Evolutionary conservation across 139 green algal genomes (phyloP), one percentile per base, ranked within the genome.

Genomic region (Chlorella sp.): DNA sequence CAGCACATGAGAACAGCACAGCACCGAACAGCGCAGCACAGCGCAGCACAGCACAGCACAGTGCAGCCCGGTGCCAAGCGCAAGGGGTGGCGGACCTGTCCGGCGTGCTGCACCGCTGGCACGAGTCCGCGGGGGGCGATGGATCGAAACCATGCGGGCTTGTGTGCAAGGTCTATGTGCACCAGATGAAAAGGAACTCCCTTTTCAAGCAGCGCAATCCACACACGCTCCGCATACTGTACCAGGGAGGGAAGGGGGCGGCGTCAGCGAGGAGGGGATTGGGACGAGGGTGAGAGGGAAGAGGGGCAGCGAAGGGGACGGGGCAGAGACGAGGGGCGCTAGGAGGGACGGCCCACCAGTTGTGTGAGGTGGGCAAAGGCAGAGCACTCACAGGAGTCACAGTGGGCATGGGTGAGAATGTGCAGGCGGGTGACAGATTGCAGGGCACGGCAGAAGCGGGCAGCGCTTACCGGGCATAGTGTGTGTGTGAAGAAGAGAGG

Each of bases 111-210:
- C 14, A 97, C 71, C 24, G 92, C 93, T 7, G 95, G 95, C 30
- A 97, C 95, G n/a, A 96, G 81, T 7, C 90, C 92, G 1, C 86
- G 86, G 0, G 82, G 91, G 82, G 94, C 94, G 16, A 97, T 36
- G 3, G 15, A 30, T 1, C 39, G 42, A 66, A 91, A 97, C 93
- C 93, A 97, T 7, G 15, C 11, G 14, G 95, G 94, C 90, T 97
- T 97, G 71, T 77, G 37, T 28, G 86, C 90, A 21, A 97, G 81
- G 86, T 97, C 95, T 2, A 97, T 86, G 30, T 97, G 95, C 19
- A 97, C 91, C 37, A 95, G 76, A 2, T 93, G 79, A 82, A 95
- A 94, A 4, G 81, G 77, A 1, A 95, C 75, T 39, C 85, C 93
- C 83, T 95, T 96, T 69, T 95, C 88, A 36, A 96, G 76, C 81